Percentiles rank a stretch among this genome's conserved stretches.
Evolutionary conservation across 805 yeast species (phyloP).

Genomic region (Wickerhamiella brachini): DNA sequence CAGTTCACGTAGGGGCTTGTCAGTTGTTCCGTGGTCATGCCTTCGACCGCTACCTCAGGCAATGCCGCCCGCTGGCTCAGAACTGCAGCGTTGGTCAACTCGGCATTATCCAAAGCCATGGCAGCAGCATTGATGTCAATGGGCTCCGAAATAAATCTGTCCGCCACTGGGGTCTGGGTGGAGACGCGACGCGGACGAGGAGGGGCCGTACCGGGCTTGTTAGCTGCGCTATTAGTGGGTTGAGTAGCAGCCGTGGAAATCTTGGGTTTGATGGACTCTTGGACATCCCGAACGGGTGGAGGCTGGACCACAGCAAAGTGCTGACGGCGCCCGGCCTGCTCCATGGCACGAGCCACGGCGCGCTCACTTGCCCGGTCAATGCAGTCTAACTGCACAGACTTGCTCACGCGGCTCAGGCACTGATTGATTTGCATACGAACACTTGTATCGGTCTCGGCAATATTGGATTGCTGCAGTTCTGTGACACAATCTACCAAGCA

Average conservation of each 20-base stretch:
- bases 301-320: not conserved
- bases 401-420: not conserved
- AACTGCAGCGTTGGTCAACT: not conserved
- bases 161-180: not conserved
- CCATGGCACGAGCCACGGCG: not conserved
- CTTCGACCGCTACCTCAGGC: not conserved
- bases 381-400: not conserved
- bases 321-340: not conserved
- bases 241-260: no score
- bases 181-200: not conserved
- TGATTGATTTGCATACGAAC: not conserved
- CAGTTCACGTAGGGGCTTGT: not conserved
- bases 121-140: not conserved
- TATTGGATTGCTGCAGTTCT: slow-evolving; percentile 7
- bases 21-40: not conserved
- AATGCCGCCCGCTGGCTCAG: not conserved
- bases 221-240: no score
- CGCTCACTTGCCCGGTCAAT: not conserved
- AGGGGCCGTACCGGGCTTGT: not conserved
- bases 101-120: not conserved
- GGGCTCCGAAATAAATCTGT: not conserved
- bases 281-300: not conserved
- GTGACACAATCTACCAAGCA: slow-evolving; percentile 5
- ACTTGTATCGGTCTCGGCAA: slow-evolving; percentile 1
- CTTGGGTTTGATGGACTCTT: not conserved